Conservation (phyloP, 2,329 filamentous ascomycete genomes). For the Fusarium nodosum region DNA sequence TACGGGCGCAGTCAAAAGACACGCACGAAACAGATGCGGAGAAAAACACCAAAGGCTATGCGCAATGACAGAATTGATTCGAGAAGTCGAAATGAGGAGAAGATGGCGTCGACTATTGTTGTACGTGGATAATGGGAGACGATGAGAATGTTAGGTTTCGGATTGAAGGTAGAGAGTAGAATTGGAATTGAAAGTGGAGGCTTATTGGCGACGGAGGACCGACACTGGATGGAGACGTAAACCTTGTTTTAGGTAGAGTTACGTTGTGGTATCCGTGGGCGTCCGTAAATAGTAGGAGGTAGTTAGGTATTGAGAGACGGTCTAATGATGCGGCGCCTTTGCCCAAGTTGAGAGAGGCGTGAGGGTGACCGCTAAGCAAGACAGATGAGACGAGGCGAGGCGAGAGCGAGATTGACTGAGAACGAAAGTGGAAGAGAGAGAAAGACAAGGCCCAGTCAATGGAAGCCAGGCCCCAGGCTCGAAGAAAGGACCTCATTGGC, state of each 20-base stretch:
- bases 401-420: slow-evolving; percentile 14
- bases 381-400: slow-evolving; percentile 4
- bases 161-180: slow-evolving; percentile 30
- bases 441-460: slow-evolving; percentile 14
- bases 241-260: slow-evolving; percentile 45
- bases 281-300: not conserved
- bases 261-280: not conserved
- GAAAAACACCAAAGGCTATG: slow-evolving; percentile 28
- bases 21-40: slow-evolving; percentile 22
- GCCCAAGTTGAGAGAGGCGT: slow-evolving; percentile 40
- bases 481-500: slow-evolving; percentile 43
- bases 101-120: slow-evolving; percentile 34
- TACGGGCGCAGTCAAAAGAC: slow-evolving; percentile 32
- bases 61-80: slow-evolving; percentile 25
- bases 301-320: slow-evolving; percentile 7
- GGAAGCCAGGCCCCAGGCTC: slow-evolving; percentile 26
- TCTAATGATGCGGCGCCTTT: slow-evolving; percentile 35
- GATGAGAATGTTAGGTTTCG: slow-evolving; percentile 28
- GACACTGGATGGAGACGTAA: slow-evolving; percentile 36
- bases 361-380: slow-evolving; percentile 19
- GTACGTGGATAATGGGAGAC: slow-evolving; percentile 16
- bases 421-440: slow-evolving; percentile 7
- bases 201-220: slow-evolving; percentile 29
- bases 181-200: slow-evolving; percentile 41
- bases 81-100: slow-evolving; percentile 26